phyloP scores from a whole-genome alignment of 345 rosid genomes.

The Rhodamnia rubescens region DNA sequence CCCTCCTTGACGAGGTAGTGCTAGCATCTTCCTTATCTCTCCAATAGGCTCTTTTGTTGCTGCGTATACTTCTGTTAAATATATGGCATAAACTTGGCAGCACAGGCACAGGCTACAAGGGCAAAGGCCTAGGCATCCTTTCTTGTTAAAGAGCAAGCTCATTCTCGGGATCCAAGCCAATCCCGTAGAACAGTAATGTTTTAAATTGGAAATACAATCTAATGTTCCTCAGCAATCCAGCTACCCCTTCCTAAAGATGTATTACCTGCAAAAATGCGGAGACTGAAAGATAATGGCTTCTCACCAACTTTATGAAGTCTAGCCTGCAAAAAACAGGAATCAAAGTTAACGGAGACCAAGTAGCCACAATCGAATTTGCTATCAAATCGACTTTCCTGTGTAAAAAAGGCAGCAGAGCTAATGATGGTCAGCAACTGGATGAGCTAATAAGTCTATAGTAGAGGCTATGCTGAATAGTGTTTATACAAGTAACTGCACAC shows the following conservation, averaged over 20 bases:
- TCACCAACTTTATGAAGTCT: slow-evolving; percentile 81
- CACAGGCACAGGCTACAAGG: too few species aligned
- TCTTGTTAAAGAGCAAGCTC: too few species aligned
- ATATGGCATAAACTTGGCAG: too few species aligned
- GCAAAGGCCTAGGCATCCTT: too few species aligned
- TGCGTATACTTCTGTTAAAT: too few species aligned
- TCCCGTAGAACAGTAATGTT: not conserved
- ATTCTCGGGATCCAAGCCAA: not conserved
- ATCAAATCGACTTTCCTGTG: slow-evolving; percentile 33
- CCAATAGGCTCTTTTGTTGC: too few species aligned
- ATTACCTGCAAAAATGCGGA: slow-evolving; percentile 71
- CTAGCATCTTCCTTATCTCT: too few species aligned
- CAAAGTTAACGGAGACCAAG: slow-evolving; percentile 24
- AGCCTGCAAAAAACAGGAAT: slow-evolving; percentile 36
- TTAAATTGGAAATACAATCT: too few species aligned
- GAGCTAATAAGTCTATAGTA: not conserved
- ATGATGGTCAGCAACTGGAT: not conserved
- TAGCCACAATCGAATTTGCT: slow-evolving; percentile 91
- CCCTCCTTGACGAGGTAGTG: too few species aligned
- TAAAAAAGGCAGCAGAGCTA: not conserved
- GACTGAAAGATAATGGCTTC: slow-evolving; percentile 73
- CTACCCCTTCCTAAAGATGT: not conserved
- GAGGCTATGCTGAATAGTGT: not conserved
- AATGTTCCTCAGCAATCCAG: too few species aligned
- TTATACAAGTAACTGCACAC: not conserved